These are phyloP conservation scores for Rhodotorula glutinis DNA, from an alignment of 1,284 basidiomycete species.

Conservation along the genomic window DNA sequence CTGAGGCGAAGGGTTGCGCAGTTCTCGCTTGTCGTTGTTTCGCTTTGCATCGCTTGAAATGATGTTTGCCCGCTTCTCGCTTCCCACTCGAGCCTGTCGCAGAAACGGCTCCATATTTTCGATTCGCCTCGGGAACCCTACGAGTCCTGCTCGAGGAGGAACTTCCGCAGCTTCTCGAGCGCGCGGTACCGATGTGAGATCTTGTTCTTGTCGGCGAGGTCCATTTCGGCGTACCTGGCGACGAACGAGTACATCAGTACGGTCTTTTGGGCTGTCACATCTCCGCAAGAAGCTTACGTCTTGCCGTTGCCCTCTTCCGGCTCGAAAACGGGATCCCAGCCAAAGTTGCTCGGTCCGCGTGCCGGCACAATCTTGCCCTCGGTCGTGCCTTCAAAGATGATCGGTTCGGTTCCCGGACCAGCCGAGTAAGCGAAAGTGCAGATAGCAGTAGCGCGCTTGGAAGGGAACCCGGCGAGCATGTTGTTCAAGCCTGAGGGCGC, in stretches of 20 bases:
- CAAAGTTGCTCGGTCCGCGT: slow-evolving; percentile 59
- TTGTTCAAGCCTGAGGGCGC: slow-evolving; percentile 67
- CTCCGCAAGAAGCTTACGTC: slow-evolving; percentile 58
- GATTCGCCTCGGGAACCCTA: no score
- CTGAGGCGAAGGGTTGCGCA: neutral
- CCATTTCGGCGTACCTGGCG: slow-evolving; percentile 90
- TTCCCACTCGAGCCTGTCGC: no score
- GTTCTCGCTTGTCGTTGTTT: neutral
- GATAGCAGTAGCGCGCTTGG: slow-evolving; percentile 77
- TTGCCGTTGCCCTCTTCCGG: slow-evolving; percentile 61
- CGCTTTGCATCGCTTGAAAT: neutral
- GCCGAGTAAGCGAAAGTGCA: slow-evolving; percentile 92
- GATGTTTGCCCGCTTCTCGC: no score
- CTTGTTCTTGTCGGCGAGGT: slow-evolving; percentile 73
- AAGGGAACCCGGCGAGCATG: slow-evolving; percentile 77
- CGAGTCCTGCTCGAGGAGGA: slow-evolving; percentile 52
- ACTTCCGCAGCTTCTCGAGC: slow-evolving; percentile 71
- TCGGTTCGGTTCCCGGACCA: slow-evolving; percentile 70
- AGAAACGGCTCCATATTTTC: no score
- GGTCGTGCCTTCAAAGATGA: slow-evolving; percentile 89
- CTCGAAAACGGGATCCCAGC: slow-evolving; percentile 89
- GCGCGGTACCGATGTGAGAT: slow-evolving; percentile 89
- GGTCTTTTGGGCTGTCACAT: no score
- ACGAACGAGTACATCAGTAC: neutral
- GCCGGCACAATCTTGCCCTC: slow-evolving; percentile 83